These are phyloP conservation scores for Salmacisia buchloeana DNA, from an alignment of 1,284 basidiomycete genomes.

Conservation along the genomic window DNA sequence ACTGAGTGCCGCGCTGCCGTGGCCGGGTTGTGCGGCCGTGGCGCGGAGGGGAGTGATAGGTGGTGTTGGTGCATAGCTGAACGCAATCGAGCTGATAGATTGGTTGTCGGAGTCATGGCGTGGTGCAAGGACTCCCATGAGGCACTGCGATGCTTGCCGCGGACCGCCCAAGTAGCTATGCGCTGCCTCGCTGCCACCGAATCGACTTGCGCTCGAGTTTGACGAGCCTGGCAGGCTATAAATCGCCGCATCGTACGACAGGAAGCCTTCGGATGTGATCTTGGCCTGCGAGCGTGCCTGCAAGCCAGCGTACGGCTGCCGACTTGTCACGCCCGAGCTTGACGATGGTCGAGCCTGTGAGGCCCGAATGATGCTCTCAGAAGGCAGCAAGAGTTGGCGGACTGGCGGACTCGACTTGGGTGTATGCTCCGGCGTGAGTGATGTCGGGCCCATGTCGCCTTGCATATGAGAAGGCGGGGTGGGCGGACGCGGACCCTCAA, in stretches of 20 bases:
- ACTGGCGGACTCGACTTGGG: background rate
- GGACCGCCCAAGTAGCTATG: too few relatives aligned
- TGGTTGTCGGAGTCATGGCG: constrained; percentile 1
- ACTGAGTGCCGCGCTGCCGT: too few relatives aligned
- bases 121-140: too few relatives aligned
- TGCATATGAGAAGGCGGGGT: background rate
- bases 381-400: background rate
- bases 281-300: constrained; percentile 6
- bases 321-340: background rate
- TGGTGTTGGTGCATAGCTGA: background rate
- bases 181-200: too few relatives aligned
- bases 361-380: background rate
- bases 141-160: too few relatives aligned
- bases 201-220: background rate
- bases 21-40: too few relatives aligned
- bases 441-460: background rate
- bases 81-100: background rate
- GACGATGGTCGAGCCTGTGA: background rate
- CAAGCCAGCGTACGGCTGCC: background rate
- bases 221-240: too few relatives aligned
- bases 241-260: too few relatives aligned
- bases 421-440: background rate
- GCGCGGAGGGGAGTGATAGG: background rate
- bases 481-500: background rate
- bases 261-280: too few relatives aligned